Evolutionary conservation across 1,284 basidiomycete genomes (phyloP).

Genomic region (Austroboletus niveus): DNA sequence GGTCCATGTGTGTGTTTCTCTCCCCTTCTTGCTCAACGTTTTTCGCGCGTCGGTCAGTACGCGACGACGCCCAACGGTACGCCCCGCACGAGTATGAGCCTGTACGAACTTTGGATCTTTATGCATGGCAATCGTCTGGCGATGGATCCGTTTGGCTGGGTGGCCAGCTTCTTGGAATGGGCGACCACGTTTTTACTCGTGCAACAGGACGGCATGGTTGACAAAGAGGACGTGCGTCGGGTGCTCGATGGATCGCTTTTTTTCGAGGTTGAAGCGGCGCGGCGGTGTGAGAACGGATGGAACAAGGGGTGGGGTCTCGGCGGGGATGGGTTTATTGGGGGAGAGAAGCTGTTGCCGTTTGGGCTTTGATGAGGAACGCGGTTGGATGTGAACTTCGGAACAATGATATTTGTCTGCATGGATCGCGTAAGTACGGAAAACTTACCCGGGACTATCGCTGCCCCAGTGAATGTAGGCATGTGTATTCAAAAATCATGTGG

Average conservation of each 20-base stretch:
- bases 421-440: no score
- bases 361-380: constrained; percentile 14
- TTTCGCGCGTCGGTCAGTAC: constrained; percentile 13
- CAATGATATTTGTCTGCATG: neutral
- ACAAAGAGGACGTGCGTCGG: constrained; percentile 31
- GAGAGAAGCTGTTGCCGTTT: constrained; percentile 30
- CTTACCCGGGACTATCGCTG: no score
- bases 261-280: constrained; percentile 24
- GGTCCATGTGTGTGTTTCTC: neutral
- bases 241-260: constrained; percentile 30
- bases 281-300: constrained; percentile 22
- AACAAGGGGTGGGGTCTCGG: constrained; percentile 31
- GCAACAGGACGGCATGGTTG: constrained; percentile 24
- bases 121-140: constrained; percentile 34
- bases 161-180: constrained; percentile 36
- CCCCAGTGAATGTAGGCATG: no score
- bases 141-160: constrained; percentile 38
- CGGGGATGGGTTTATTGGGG: constrained; percentile 30
- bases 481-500: no score
- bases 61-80: constrained; percentile 11
- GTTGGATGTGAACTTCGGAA: neutral
- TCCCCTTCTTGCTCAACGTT: no score
- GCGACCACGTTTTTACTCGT: constrained; percentile 26
- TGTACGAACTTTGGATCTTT: constrained; percentile 29
- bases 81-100: constrained; percentile 23